Percentiles rank a stretch among this genome's conserved stretches.
phyloP scores from a whole-genome alignment of 495 filamentous ascomycete species.

The Talaromyces nanjingensis region DNA sequence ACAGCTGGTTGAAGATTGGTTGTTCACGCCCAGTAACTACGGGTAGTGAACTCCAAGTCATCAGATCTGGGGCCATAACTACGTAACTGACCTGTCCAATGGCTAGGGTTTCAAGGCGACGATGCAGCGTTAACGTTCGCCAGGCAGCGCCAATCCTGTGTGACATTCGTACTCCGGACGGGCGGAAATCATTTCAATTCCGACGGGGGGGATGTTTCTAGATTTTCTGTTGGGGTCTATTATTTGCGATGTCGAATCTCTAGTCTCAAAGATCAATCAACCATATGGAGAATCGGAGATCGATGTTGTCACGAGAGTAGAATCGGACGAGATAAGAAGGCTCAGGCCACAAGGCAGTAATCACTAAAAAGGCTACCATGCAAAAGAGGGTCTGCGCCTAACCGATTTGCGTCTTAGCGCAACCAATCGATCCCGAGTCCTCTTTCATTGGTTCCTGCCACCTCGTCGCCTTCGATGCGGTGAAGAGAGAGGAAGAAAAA shows the following conservation, averaged over 20 bases:
- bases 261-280: neutral
- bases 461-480: slow-evolving; percentile 25
- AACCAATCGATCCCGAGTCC: neutral
- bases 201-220: neutral
- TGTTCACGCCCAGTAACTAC: neutral
- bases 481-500: slow-evolving; percentile 15
- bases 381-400: neutral
- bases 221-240: slow-evolving; percentile 1
- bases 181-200: neutral
- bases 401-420: neutral
- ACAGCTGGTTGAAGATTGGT: neutral
- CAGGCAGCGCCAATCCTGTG: neutral
- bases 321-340: neutral
- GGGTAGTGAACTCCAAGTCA: neutral
- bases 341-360: neutral
- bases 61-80: neutral
- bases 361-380: neutral
- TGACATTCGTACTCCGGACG: neutral
- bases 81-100: neutral
- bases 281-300: neutral
- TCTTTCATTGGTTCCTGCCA: slow-evolving; percentile 16
- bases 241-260: neutral
- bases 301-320: neutral
- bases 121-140: neutral
- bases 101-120: neutral